These are phyloP conservation scores for Elaeis guineensis DNA, from an alignment of 176 grass and related monocot species.

Conservation along the genomic window DNA sequence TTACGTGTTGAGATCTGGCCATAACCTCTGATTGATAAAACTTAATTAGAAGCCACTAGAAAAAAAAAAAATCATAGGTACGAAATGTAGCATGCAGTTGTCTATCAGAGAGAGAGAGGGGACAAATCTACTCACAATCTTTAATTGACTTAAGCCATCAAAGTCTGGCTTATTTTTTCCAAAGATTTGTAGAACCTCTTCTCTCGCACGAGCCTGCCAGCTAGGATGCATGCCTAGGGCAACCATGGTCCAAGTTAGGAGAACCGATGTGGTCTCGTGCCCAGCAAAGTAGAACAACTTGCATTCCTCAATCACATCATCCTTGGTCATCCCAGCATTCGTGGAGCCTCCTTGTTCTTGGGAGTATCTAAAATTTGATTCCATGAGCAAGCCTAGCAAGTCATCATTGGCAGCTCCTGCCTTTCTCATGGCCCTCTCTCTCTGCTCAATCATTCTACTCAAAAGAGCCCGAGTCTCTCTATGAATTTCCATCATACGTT, in stretches of 20 bases:
- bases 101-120: no score
- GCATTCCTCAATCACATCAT: constrained; percentile 59
- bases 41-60: not conserved
- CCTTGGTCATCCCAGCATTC: not conserved
- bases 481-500: constrained; percentile 31
- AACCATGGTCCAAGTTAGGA: constrained; percentile 64
- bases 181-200: constrained; percentile 49
- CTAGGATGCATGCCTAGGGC: constrained; percentile 33
- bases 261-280: constrained; percentile 51
- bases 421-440: constrained; percentile 20
- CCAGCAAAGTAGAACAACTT: constrained; percentile 77
- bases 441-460: constrained; percentile 48
- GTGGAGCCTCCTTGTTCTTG: not conserved
- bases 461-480: constrained; percentile 30
- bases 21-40: no score
- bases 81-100: no score
- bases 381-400: constrained; percentile 52
- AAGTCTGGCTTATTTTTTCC: constrained; percentile 31
- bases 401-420: constrained; percentile 33
- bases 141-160: constrained; percentile 39
- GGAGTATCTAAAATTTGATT: constrained; percentile 24
- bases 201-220: constrained; percentile 56
- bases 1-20: no score
- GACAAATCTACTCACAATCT: constrained; percentile 33
- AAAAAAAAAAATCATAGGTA: not conserved